Evolutionary conservation across 1,139 yeast genomes (phyloP).

Genomic region (Protomyces arabidopsidicola): DNA sequence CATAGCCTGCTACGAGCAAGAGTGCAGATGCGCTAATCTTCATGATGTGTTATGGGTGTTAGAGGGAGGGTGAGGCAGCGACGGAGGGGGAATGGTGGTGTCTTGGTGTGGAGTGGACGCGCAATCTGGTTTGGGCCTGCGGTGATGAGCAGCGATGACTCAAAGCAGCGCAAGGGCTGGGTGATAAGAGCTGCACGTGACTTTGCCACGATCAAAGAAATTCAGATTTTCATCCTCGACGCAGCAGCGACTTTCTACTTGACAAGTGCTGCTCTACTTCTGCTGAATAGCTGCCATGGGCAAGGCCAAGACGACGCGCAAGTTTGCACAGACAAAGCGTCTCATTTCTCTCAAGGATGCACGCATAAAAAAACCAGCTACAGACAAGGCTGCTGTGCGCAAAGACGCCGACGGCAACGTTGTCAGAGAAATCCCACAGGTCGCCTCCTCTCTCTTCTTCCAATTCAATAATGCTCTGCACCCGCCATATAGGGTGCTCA

Average conservation of each 20-base stretch:
- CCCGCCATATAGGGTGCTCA: constrained; percentile 92
- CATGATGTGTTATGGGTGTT: background rate
- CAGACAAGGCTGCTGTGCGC: constrained; percentile 43
- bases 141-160: too few relatives aligned
- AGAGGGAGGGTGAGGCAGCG: background rate
- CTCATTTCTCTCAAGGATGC: constrained; percentile 70
- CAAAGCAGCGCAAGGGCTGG: too few relatives aligned
- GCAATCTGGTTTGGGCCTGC: background rate
- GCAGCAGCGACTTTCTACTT: too few relatives aligned
- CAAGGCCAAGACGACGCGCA: constrained; percentile 92
- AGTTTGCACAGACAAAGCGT: constrained; percentile 88
- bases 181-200: too few relatives aligned
- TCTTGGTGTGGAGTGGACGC: background rate
- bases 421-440: constrained; percentile 86
- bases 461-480: constrained; percentile 89
- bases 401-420: constrained; percentile 43
- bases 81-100: background rate
- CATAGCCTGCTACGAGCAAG: constrained; percentile 19
- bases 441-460: constrained; percentile 89
- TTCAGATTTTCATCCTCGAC: too few relatives aligned
- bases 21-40: background rate
- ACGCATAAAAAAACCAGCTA: constrained; percentile 46
- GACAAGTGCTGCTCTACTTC: too few relatives aligned
- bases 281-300: constrained; percentile 56
- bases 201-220: too few relatives aligned